These are phyloP conservation scores for Curvularia sp. DNA, from an alignment of 2,329 filamentous ascomycete genomes.

Conservation along the genomic window DNA sequence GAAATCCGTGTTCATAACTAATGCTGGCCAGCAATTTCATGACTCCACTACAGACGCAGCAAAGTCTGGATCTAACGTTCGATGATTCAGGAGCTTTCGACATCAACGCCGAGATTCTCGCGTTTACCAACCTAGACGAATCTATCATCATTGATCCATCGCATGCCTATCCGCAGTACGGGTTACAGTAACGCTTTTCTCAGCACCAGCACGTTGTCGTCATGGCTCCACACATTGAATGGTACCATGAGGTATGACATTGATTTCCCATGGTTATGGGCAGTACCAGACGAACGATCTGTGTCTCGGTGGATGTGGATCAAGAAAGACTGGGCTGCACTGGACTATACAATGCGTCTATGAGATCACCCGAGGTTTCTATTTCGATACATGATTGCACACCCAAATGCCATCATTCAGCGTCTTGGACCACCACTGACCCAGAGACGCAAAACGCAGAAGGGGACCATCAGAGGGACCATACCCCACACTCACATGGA, in stretches of 20 bases:
- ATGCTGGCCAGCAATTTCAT: conserved; percentile 35
- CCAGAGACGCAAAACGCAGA: not conserved
- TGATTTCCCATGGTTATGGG: not conserved
- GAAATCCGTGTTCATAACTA: not conserved
- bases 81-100: conserved; percentile 44
- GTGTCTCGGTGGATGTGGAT: not conserved
- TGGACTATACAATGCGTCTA: not conserved
- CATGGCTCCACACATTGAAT: not conserved
- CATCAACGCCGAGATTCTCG: conserved; percentile 39
- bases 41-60: conserved; percentile 45
- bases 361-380: not conserved
- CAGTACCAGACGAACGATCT: not conserved
- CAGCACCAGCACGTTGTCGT: not conserved
- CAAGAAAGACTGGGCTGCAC: not conserved
- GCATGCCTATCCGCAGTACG: conserved; percentile 26
- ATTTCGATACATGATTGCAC: not conserved
- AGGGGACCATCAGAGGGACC: not conserved
- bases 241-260: not conserved
- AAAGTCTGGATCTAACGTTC: conserved; percentile 43
- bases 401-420: not conserved
- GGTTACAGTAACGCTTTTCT: not conserved
- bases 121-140: conserved; percentile 42
- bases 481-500: not conserved
- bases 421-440: not conserved
- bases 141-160: conserved; percentile 39